Evolutionary conservation across 1,284 basidiomycete species (phyloP), one percentile per base, ranked within the genome.

Genomic region (Ceratobasidium sp.): DNA sequence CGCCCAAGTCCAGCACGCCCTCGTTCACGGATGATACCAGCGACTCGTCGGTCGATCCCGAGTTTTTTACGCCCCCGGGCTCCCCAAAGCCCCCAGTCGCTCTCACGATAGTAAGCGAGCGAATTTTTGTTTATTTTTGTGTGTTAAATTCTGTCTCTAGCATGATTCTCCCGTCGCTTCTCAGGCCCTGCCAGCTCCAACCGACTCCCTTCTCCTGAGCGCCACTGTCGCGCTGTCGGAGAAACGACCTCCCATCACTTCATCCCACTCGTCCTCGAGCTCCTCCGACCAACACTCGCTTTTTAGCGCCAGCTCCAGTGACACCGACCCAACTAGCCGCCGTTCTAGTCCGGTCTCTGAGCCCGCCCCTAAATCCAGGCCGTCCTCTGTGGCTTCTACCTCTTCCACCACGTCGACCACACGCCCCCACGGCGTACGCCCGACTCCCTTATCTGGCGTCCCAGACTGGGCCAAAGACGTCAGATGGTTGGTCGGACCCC

Each of bases 401-500:
- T 23, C 35, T 1, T 35, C 61, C 10, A 63, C 35, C 26, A 13
- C 23, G 23, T n/a, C n/a, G n/a, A 10, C 23, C 8, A 33, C 51
- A 5, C 49, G 66, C 51, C 31, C 37, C 66, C 66, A 37, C 13
- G 53, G 65, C 28, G 65, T 56, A 20, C 45, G 66, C 13, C 66
- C 37, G 23, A 69, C 66, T 56, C 66, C 66, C 17, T 56, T 69
- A 26, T 73, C 76, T 3, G 75, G 51, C 13, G 54, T 67, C n/a
- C 74, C 77, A 15, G 78, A 79, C 33, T 82, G 82, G 82, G 81
- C 89, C 15, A 89, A 86, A 80, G 90, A 92, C 77, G 89, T 90
- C 23, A 86, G 89, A 53, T 90, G 89, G 89, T 87, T 91, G 39
- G 86, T 87, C 11, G 68, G 68, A 83, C 86, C 8, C 84, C 86